These are phyloP conservation scores for Rutstroemia sp. DNA, from an alignment of 2,329 filamentous ascomycete genomes.

Conservation along the genomic window DNA sequence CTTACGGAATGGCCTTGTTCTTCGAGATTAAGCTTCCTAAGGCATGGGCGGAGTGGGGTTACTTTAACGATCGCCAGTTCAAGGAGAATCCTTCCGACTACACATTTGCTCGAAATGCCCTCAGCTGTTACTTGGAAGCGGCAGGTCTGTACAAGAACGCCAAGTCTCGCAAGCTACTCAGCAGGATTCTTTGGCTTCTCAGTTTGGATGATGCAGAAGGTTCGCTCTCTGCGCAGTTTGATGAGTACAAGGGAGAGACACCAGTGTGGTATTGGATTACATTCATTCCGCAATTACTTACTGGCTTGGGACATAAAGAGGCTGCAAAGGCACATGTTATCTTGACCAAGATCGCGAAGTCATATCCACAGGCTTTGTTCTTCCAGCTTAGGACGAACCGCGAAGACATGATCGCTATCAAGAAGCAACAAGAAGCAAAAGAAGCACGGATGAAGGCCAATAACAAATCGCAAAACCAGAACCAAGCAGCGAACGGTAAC, in stretches of 20 bases:
- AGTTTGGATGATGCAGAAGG: constrained; percentile 87
- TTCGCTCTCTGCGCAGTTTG: constrained; percentile 76
- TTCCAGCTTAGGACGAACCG: constrained; percentile 89
- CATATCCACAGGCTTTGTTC: constrained; percentile 91
- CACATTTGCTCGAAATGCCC: constrained; percentile 78
- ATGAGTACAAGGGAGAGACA: constrained; percentile 94
- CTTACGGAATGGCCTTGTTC: constrained; percentile 90
- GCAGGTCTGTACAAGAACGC: constrained; percentile 95
- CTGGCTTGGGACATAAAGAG: constrained; percentile 85
- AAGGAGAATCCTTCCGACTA: constrained; percentile 81
- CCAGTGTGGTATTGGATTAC: constrained; percentile 99
- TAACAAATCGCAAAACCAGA: constrained; percentile 25
- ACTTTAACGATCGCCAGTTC: constrained; percentile 95
- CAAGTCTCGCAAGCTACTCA: constrained; percentile 89
- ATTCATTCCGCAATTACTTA: constrained; percentile 93
- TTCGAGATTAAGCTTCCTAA: constrained; percentile 95
- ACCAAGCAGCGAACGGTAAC: constrained; percentile 12
- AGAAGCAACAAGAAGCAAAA: constrained; percentile 77
- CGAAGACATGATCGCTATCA: constrained; percentile 88
- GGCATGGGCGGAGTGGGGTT: constrained; percentile 98
- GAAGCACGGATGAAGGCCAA: constrained; percentile 42
- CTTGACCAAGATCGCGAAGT: constrained; percentile 87
- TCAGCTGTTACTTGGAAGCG: constrained; percentile 94
- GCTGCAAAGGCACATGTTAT: constrained; percentile 80
- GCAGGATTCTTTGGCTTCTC: constrained; percentile 88